Evolutionary conservation across 768 basidiomycete species (phyloP), one percentile per base, ranked within the genome.

Genomic region (Candolleomyces eurysporus): DNA sequence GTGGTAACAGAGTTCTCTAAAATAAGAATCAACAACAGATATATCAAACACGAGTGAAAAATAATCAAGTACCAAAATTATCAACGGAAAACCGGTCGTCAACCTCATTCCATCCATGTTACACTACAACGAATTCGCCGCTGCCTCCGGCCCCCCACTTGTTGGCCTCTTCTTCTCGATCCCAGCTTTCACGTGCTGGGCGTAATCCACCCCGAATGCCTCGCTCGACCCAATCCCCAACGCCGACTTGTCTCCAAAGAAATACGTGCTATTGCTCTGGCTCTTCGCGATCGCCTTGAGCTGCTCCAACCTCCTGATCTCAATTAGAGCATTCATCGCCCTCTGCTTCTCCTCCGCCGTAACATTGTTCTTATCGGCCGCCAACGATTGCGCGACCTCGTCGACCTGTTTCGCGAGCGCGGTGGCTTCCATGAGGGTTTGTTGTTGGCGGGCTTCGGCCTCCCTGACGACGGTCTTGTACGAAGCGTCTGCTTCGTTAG

Each of bases 231-330:
- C 68, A 11, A 65, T 63, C 11, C 76, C 76, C 59, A 76, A 63
- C 16, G 73, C 69, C 9, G 71, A 71, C 61, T 75, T 75, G 55
- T 81, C 79, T 5, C 82, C 79, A 63, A 85, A 84, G 75, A 85
- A 85, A 66, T 85, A 84, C 17, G 84, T 85, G 43, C 80, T 78
- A 63, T 84, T 85, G 45, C 78, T 78, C 56, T 75, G 65, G 58
- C 83, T 79, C 32, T 66, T 61, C 6, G 84, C 84, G 50, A 85
- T 84, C 48, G 83, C 81, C 61, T 74, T 75, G 30, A 85, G 73
- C 69, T 83, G 82, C 56, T 84, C 82, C 26, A 84, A 73, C n/a
- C 82, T 69, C 61, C 73, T 74, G 31, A 85, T 70, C 67, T 84
- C 82, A 13, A 82, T 69, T 22, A 85, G 72, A 4, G 78, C 75